Evolutionary conservation across 495 filamentous ascomycete genomes (phyloP).

Genomic region (Platismatia glauca): DNA sequence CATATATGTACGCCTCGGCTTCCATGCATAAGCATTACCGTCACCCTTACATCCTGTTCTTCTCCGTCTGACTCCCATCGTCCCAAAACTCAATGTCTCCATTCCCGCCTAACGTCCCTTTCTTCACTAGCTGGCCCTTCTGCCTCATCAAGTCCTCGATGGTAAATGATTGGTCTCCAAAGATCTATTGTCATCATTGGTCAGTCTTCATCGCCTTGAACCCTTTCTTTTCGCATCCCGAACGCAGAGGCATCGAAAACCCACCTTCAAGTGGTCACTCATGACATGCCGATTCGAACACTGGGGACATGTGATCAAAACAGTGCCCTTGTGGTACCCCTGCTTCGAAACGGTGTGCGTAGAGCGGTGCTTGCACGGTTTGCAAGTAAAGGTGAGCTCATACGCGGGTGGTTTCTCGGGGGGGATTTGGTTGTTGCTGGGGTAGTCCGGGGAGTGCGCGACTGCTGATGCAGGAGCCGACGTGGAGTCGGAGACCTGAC

Average conservation of each 20-base stretch:
- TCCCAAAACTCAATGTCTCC: conserved; percentile 46
- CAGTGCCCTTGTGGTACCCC: conserved; percentile 81
- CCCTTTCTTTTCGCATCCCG: background rate
- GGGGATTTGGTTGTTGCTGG: conserved; percentile 26
- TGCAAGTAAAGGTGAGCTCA: conserved; percentile 84
- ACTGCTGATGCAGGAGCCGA: conserved; percentile 23
- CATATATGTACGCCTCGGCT: background rate
- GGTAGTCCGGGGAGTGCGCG: conserved; percentile 28
- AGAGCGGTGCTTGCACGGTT: conserved; percentile 67
- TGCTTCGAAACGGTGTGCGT: conserved; percentile 78
- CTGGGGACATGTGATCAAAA: conserved; percentile 74
- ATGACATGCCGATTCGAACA: conserved; percentile 87
- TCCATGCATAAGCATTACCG: background rate
- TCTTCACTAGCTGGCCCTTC: conserved; percentile 55
- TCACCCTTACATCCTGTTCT: background rate
- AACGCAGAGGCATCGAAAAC: conserved; percentile 23
- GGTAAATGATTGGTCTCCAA: conserved; percentile 55
- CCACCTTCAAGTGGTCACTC: conserved; percentile 63
- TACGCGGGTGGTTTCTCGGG: conserved; percentile 59
- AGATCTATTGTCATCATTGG: conserved; percentile 36
- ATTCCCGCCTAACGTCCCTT: conserved; percentile 35
- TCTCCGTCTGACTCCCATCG: conserved; percentile 22
- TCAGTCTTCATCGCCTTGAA: background rate
- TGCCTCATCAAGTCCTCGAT: conserved; percentile 64
- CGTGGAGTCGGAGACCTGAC: conserved; percentile 21